Evolutionary conservation across 1,284 basidiomycete species (phyloP), one percentile per base, ranked within the genome.

Genomic region (Sanghuangporus sanghuang): DNA sequence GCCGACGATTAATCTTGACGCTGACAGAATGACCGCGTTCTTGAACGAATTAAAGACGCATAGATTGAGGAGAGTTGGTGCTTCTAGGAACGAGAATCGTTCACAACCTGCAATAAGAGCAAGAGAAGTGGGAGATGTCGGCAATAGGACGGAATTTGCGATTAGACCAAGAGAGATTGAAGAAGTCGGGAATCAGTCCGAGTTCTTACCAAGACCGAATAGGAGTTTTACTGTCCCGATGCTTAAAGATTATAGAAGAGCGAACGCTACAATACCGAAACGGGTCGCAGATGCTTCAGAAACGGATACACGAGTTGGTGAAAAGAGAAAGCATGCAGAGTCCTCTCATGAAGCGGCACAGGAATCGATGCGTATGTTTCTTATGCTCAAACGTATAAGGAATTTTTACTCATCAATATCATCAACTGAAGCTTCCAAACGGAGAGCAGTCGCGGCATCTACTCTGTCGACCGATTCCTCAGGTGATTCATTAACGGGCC

Each of bases 11-110:
- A 86, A 32, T 32, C 78, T 92, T 6, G 81, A 87, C 0, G 79
- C 85, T 3, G 90, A 92, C 66, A 89, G 90, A 71, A 91, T 92
- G 87, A 86, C 86, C 0, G 88, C 85, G 2, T 92, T 92, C 69
- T 72, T 92, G 66, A 85, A 75, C 12, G 90, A 92, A 72, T 84
- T 92, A 80, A 92, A 90, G 76, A 86, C 81, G 0, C 86, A 85
- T 32, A 78, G 86, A 48, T 69, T 92, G 61, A 79, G 82, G 66
- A 88, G 82, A 71, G 81, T 85, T 0, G 71, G 67, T 21, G 67
- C 67, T 57, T 64, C 67, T 3, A 60, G 62, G 1, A 65, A 64
- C 11, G 60, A 50, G 18, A 23, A 27, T 61, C 63, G n/a, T 18
- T 54, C 14, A 39, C 59, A 40, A 35, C 60, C 44, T 16, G 54